Percentiles rank a stretch among this genome's conserved stretches.
Evolutionary conservation across 2,329 filamentous ascomycete genomes (phyloP).

Genomic region (Mycosphaerella arachidis): DNA sequence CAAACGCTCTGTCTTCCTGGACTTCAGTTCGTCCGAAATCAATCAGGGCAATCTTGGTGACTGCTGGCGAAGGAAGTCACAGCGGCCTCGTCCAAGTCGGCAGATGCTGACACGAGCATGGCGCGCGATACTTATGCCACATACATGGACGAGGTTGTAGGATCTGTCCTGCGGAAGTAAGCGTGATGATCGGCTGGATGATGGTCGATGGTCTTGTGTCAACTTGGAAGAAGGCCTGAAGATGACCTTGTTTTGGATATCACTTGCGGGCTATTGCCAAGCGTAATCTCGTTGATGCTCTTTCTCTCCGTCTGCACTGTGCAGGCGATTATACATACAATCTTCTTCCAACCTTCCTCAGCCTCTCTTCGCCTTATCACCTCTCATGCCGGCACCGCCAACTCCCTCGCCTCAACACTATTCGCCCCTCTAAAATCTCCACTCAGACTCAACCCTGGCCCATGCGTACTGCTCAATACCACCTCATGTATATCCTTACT

Average conservation of each 20-base stretch:
- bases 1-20: conserved; percentile 9
- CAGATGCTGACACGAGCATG: too few relatives aligned
- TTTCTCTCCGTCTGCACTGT: not conserved
- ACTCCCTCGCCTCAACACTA: conserved; percentile 44
- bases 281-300: too few relatives aligned
- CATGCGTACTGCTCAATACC: conserved; percentile 80
- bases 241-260: too few relatives aligned
- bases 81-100: too few relatives aligned
- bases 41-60: conserved; percentile 72
- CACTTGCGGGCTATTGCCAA: too few relatives aligned
- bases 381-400: conserved; percentile 14
- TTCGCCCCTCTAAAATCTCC: conserved; percentile 67
- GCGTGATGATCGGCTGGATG: too few relatives aligned
- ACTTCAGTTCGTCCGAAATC: conserved; percentile 66
- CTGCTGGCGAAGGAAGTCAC: conserved; percentile 54
- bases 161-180: too few relatives aligned
- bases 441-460: conserved; percentile 80
- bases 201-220: too few relatives aligned
- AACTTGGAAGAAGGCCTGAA: too few relatives aligned
- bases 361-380: not conserved
- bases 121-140: too few relatives aligned
- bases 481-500: conserved; percentile 71
- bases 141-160: too few relatives aligned
- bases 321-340: not conserved
- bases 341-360: too few relatives aligned